Conservation (phyloP, 768 basidiomycete species). For the Scleroderma citrinum region DNA sequence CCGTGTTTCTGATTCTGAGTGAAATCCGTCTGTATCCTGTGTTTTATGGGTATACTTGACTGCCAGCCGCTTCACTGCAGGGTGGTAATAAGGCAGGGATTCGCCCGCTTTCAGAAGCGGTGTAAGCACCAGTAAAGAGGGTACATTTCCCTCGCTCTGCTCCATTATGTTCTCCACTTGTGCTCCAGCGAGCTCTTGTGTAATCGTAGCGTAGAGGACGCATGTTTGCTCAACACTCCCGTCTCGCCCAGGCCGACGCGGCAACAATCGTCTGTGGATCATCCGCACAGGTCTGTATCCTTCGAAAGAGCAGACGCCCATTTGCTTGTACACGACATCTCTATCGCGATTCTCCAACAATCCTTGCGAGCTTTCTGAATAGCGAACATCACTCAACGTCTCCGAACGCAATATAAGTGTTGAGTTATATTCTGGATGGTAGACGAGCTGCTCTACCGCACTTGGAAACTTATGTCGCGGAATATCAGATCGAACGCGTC, state of each 20-base stretch:
- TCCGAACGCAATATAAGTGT: conserved; percentile 87
- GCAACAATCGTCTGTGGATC: conserved; percentile 65
- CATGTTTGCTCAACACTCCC: conserved; percentile 69
- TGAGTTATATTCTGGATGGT: conserved; percentile 92
- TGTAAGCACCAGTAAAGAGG: conserved; percentile 48
- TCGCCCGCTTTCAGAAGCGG: conserved; percentile 44
- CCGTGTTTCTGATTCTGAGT: conserved; percentile 9
- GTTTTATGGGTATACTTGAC: conserved; percentile 55
- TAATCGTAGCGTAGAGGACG: conserved; percentile 44
- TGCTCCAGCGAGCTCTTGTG: background rate
- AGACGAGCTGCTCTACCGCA: conserved; percentile 65
- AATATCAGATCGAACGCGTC: background rate
- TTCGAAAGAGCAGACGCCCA: conserved; percentile 27
- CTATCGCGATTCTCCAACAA: conserved; percentile 22
- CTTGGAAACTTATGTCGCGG: conserved; percentile 56
- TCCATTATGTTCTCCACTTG: background rate
- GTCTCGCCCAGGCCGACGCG: conserved; percentile 76
- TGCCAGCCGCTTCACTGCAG: conserved; percentile 70
- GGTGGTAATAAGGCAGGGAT: conserved; percentile 85
- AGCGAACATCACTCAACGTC: conserved; percentile 31
- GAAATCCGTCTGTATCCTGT: conserved; percentile 6
- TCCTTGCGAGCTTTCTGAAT: background rate
- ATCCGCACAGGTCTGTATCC: conserved; percentile 40
- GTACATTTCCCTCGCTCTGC: conserved; percentile 8
- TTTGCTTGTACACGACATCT: conserved; percentile 20